Base-by-base conservation (phyloP, 345 rosid genomes). In the Eucalyptus pauciflora region DNA sequence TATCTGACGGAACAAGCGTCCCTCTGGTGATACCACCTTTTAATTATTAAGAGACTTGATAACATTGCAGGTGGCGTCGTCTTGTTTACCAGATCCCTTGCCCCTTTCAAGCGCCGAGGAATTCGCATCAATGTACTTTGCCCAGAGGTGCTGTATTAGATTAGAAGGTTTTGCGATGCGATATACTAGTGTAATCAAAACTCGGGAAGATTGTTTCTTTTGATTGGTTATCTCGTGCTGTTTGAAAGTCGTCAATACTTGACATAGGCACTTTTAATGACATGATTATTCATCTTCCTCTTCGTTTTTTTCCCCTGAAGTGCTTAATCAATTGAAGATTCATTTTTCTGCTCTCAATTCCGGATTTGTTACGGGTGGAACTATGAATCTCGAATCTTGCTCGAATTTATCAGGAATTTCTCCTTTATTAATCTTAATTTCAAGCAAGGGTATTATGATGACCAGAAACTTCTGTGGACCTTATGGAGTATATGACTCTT, bases 41-140 rank as follows among this genome's bases (percentile, higher is more conserved):
- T 50, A 7, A 20, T 50, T 20, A 24, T 89, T 67, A n/a, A 85
- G 79, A 37, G 33, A 45, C 16, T 25, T 48, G 7, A 50, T 25
- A 33, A 37, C 67, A 4, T 88, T 85, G 51, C 91, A 97, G 99
- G 93, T 13, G 99, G 99, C 31, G 97, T 97, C 89, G 90, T 96
- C 67, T 90, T 97, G 93, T 97, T 97, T 93, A 95, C 99, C 48
- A 94, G 99, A 93, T 94, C 99, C 87, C 93, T 97, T 87, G 93
- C 87, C 50, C 92, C 92, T 69, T 92, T 88, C 87, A 93, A 89
- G 91, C 96, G 93, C 69, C 90, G 89, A 89, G 99, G 99, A 88
- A 96, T 97, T 86, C 97, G 99, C 46, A 62, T 96, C 90, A 97
- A 97, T 91, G 99, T 94, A 86, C 98, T 97, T 92, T 97, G 99